Base-by-base conservation (phyloP, 805 yeast species). In the Zygotorulaspora danielsina region DNA sequence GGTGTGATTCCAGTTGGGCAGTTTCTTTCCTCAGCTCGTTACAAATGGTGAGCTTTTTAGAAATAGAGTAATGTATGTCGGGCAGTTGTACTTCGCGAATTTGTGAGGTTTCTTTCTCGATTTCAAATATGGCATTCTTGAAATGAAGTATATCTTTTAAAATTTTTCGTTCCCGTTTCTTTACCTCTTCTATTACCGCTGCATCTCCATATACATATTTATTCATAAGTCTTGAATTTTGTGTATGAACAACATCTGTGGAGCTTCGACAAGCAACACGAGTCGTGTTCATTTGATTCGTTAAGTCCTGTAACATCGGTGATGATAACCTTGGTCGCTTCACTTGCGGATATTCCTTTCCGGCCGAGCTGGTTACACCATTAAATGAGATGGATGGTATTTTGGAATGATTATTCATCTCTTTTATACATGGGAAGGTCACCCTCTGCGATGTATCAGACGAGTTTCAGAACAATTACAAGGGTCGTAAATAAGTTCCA, bases 181-280 rank as follows among this genome's bases (percentile, higher is more conserved):
- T 61, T 7, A 61, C 61, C 26, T 54, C 52, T 38, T 59, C 63
- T 3, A 63, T 53, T 2, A 58, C 54, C 4, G 45, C 41, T 2
- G 59, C 59, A 45, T 61, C 63, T 3, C 64, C 63, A 45, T 53
- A 62, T 25, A 49, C 50, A 42, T 50, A 54, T 24, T 49, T 49
- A 34, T 54, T 50, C 54, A 52, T 46, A 11, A 52, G 38, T 34
- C 56, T 40, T 22, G 36, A 41, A 30, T 46, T 52, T 13, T 45
- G 45, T 7, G 39, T 33, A 12, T 36, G 39, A 17, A 32, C 38
- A 12, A 28, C 42, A 19, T 39, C 46, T 3, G 46, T 29, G 3
- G 25, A 29, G 19, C 39, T 37, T 28, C 44, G 32, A 16, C 42
- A 35, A 15, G 44, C 26, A 6, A 20, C 35, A 7, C 32, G 12